Conservation (phyloP, 139 green algal species). For the Coelastrella sp. region DNA sequence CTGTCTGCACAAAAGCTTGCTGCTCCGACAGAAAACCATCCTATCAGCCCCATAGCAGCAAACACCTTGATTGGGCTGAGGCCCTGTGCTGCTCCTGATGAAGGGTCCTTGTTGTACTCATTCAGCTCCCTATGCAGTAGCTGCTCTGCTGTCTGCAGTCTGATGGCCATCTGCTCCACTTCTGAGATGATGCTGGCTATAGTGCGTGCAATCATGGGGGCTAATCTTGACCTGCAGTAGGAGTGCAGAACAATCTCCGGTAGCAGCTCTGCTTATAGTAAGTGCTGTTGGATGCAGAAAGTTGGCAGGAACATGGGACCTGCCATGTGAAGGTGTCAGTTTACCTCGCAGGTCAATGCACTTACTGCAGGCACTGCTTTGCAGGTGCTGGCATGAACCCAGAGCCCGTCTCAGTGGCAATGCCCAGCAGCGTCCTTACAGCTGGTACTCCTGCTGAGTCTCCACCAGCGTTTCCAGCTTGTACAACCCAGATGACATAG, state of each 20-base stretch:
- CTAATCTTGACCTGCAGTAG: slow-evolving; percentile 9
- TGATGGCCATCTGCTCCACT: not conserved
- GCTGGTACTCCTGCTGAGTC: slow-evolving; percentile 40
- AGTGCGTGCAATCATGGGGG: slow-evolving; percentile 27
- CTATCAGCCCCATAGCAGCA: not conserved
- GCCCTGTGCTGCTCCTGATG: slow-evolving; percentile 26
- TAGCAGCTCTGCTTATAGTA: no score
- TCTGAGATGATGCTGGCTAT: not conserved
- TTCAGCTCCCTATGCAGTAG: slow-evolving; percentile 19
- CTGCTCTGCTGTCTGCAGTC: slow-evolving; percentile 5
- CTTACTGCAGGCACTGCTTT: no score
- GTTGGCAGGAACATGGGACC: no score
- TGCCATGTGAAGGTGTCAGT: no score
- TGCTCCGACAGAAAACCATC: not conserved
- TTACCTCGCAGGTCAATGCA: no score
- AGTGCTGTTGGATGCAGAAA: no score
- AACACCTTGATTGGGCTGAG: slow-evolving; percentile 42
- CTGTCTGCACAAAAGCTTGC: not conserved
- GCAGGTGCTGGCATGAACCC: no score
- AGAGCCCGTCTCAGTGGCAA: no score
- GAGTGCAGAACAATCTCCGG: not conserved
- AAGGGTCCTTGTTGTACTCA: slow-evolving; percentile 36
- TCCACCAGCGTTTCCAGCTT: slow-evolving; percentile 23
- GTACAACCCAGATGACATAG: slow-evolving; percentile 8
- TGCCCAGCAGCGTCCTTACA: not conserved